A percentile compares a stretch with the other conserved stretches of the same genome.
Evolutionary conservation across 495 filamentous ascomycete species (phyloP).

Genomic region (Neurospora cerealis): DNA sequence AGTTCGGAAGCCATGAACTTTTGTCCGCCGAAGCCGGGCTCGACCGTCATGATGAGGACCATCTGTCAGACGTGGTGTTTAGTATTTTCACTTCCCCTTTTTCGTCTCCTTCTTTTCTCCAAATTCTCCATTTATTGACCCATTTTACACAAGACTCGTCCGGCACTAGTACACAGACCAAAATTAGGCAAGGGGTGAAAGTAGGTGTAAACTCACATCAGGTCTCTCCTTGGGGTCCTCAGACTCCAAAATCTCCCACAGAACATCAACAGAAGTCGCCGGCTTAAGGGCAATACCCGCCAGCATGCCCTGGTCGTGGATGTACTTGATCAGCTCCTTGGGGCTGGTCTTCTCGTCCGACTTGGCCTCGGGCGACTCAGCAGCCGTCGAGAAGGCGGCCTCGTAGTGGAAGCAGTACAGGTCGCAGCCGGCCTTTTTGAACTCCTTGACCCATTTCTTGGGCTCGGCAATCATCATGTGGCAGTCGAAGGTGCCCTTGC

Average conservation of each 20-base stretch:
- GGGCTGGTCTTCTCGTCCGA: constrained; percentile 63
- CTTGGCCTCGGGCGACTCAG: constrained; percentile 61
- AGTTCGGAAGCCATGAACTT: constrained; percentile 95
- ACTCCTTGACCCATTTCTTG: constrained; percentile 94
- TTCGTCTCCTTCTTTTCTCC: not conserved
- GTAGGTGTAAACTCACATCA: constrained; percentile 53
- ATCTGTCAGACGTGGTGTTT: constrained; percentile 46
- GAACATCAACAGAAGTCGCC: constrained; percentile 75
- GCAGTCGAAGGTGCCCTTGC: constrained; percentile 92
- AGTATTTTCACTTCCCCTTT: not conserved
- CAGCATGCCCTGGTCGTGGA: constrained; percentile 80
- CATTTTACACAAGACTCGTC: not conserved
- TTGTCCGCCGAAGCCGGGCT: constrained; percentile 95
- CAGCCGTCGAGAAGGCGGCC: constrained; percentile 82
- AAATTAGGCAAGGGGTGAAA: not conserved
- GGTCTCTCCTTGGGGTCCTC: constrained; percentile 63
- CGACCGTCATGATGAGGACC: constrained; percentile 97
- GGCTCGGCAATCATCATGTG: constrained; percentile 99
- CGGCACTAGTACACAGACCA: not conserved
- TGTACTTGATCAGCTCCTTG: constrained; percentile 75
- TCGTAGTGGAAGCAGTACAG: constrained; percentile 99
- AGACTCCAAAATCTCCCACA: constrained; percentile 79
- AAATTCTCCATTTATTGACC: not conserved
- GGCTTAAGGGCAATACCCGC: constrained; percentile 96
- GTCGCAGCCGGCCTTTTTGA: constrained; percentile 88